Base-by-base conservation (phyloP, 305 asterid species). In the Rubia peregrina region DNA sequence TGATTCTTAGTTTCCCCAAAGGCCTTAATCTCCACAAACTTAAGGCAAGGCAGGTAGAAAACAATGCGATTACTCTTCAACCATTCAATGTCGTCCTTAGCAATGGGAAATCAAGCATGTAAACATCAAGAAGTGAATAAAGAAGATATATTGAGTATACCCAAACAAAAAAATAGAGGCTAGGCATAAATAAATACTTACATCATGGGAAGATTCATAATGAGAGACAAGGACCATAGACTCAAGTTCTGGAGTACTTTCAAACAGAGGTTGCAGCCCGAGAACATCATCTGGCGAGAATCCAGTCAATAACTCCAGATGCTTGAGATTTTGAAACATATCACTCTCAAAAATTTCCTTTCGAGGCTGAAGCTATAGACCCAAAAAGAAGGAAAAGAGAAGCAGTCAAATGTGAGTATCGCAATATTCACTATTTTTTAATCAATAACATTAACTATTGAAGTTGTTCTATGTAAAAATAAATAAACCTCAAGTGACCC, bases 261-360 rank as follows among this genome's bases (percentile, higher is more conserved):
- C 1, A 22, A 67, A 59, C 2, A 16, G 38, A 67, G 9, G 12
- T 46, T 67, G 42, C 38, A 67, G 11, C n/a, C 71, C 43, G 9
- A 48, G 60, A 26, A 46, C 16, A 24, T 67, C 71, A 13, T 46
- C 38, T 26, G 6, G 17, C 9, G 60, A 11, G 40, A 21, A 67
- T 2, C 24, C 71, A 24, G 71, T 67, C 60, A 67, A 46, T 24
- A 67, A 60, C 60, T 67, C 71, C 7, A 67, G 33, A 14, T 46
- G 42, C 44, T 67, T 67, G 14, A 67, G 60, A 13, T 48, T 67
- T 42, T 46, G 46, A 49, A 67, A 67, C 9, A 56, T 19, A 49
- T 14, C 16, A 4, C 7, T 49, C 36, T 2, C 36, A 3, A 33
- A 33, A 33, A 33, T 33, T 33, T 33, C 36, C 36, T 33, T 33